A percentile compares a stretch with the other conserved stretches of the same genome.
Conservation (phyloP, 1,284 basidiomycete species). For the Heliocybe sulcata region DNA sequence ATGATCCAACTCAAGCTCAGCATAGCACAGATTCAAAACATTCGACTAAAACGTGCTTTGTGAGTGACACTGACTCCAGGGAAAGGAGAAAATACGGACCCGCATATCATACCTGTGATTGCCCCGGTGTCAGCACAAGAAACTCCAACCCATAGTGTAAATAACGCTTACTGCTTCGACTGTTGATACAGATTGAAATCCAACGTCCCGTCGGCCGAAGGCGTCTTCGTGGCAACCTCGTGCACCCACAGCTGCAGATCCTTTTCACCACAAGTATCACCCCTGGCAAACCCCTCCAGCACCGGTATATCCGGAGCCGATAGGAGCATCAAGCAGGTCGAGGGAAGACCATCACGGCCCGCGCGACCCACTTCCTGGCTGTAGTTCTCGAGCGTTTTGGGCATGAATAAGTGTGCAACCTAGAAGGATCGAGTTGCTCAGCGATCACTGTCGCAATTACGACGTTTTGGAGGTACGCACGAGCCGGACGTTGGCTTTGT, state of each 20-base stretch:
- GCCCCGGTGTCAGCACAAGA: not conserved
- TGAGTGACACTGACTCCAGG: slow-evolving; percentile 5
- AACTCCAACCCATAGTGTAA: not conserved
- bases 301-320: slow-evolving; percentile 30
- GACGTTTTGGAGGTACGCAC: slow-evolving; percentile 15
- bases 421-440: slow-evolving; percentile 15
- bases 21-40: slow-evolving; percentile 38
- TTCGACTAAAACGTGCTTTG: slow-evolving; percentile 25
- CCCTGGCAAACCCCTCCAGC: slow-evolving; percentile 38
- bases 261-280: slow-evolving; percentile 34
- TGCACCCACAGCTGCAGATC: slow-evolving; percentile 34
- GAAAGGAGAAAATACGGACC: slow-evolving; percentile 17
- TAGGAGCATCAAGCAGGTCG: slow-evolving; percentile 52
- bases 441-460: not conserved
- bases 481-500: slow-evolving; percentile 33
- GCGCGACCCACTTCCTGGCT: slow-evolving; percentile 77
- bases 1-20: slow-evolving; percentile 42
- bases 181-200: slow-evolving; percentile 39
- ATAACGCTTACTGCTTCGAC: slow-evolving; percentile 23
- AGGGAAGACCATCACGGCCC: slow-evolving; percentile 60
- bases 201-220: slow-evolving; percentile 28
- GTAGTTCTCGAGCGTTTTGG: slow-evolving; percentile 58
- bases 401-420: slow-evolving; percentile 68
- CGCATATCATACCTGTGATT: slow-evolving; percentile 30
- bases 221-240: slow-evolving; percentile 28